Evolutionary conservation across 106 monocot genomes (phyloP).

Genomic region (Apostasia shenzhenica): DNA sequence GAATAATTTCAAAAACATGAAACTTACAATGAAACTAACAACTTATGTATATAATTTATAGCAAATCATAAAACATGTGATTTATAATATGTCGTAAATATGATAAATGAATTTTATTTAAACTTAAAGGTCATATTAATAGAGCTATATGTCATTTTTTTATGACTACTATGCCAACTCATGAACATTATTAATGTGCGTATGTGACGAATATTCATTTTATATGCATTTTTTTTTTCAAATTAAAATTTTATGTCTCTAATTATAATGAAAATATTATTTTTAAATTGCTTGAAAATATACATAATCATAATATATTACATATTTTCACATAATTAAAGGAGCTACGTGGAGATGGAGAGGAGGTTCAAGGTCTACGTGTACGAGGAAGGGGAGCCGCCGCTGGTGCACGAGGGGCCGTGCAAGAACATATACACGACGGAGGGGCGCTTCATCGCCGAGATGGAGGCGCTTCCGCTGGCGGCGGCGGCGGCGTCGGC

Average conservation of each 20-base stretch:
- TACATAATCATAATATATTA: background rate
- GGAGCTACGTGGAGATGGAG: slow-evolving; percentile 87
- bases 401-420: slow-evolving; percentile 61
- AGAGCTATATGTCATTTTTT: no score
- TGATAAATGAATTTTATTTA: no score
- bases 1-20: no score
- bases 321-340: background rate
- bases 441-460: slow-evolving; percentile 67
- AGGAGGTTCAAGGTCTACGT: slow-evolving; percentile 52
- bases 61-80: no score
- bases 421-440: slow-evolving; percentile 74
- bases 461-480: slow-evolving; percentile 28
- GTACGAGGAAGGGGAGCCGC: slow-evolving; percentile 76
- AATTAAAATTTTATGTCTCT: background rate
- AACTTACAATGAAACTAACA: no score
- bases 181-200: no score
- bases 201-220: background rate
- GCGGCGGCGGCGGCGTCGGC: background rate
- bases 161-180: no score
- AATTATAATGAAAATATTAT: background rate
- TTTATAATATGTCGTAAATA: no score
- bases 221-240: background rate
- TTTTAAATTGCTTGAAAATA: background rate
- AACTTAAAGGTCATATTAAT: no score
- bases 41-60: no score